Evolutionary conservation across 2,329 filamentous ascomycete genomes (phyloP).

Genomic region (Aspergillus calidoustus): DNA sequence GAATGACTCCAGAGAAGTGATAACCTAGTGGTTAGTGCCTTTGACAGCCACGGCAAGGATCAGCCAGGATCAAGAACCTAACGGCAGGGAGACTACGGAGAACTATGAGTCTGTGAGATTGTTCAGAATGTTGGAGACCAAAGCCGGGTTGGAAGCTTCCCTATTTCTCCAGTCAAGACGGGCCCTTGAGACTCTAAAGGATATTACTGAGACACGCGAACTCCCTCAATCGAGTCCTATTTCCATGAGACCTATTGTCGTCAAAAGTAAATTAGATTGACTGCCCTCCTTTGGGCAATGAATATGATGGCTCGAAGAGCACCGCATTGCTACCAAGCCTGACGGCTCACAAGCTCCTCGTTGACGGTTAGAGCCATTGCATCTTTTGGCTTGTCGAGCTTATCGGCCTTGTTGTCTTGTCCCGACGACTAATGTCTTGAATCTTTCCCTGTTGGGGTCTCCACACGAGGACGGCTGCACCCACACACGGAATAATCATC

Average conservation of each 20-base stretch:
- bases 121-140: background rate
- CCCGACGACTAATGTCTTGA: constrained; percentile 2
- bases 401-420: constrained; percentile 16
- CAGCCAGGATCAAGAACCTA: constrained; percentile 27
- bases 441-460: constrained; percentile 5
- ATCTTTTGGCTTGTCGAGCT: constrained; percentile 15
- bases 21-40: constrained; percentile 15
- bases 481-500: constrained; percentile 8
- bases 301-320: constrained; percentile 1
- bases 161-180: background rate
- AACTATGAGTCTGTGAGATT: constrained; percentile 7
- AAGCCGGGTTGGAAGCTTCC: background rate
- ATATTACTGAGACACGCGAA: background rate
- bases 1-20: constrained; percentile 7
- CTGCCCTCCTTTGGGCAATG: background rate
- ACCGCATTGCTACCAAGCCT: background rate
- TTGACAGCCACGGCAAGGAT: constrained; percentile 27
- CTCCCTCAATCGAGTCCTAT: background rate
- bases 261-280: constrained; percentile 16
- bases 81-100: background rate
- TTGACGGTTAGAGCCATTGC: background rate
- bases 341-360: background rate
- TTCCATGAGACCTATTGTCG: background rate
- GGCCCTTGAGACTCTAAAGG: background rate
- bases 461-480: constrained; percentile 17